Evolutionary conservation across 805 yeast genomes (phyloP), one percentile per base, ranked within the genome.

Genomic region (Ogataea neopini): DNA sequence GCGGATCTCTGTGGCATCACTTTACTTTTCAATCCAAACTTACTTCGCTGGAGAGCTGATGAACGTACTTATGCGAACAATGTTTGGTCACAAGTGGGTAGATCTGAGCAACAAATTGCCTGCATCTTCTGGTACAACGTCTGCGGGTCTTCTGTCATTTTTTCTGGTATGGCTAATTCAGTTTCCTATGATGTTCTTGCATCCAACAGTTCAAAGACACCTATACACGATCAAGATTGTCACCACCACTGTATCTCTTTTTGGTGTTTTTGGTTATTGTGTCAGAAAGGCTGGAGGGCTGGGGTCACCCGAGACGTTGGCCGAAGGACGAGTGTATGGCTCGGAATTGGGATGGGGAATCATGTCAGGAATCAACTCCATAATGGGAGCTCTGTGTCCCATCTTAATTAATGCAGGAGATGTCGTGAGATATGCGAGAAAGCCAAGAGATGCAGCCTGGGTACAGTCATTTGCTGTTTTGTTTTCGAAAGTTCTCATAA

Each of bases 21-120:
- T 69, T 26, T 64, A 69, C 61, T 66, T 62, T 48, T 69, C 69
- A 14, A 62, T 66, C 39, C 66, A 63, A 44, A 62, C 69, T 4
- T 68, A 64, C 52, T 65, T 56, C 40, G 71, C 70, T 34, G 71
- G 69, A 4, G 64, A 60, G 30, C 65, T 65, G 20, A 52, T 67
- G 39, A 59, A 60, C 40, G 67, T 63, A 34, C 41, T 62, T 25
- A 40, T 61, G 43, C 44, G 54, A 29, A 42, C 48, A 19, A 48
- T 53, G 17, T 53, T 53, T 42, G 52, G 54, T n/a, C 32, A 49
- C 36, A 51, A 47, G 30, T 53, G 57, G 57, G 18, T 40, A 1
- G 42, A 49, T 32, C 37, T 53, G 30, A 40, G 44, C 14, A 53
- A 55, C 30, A 26, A 14, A 6, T 40, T 55, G 5, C 59, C 59